Evolutionary conservation across 371 early-diverging fungal species (phyloP).

Genomic region (Parasitella parasitica): DNA sequence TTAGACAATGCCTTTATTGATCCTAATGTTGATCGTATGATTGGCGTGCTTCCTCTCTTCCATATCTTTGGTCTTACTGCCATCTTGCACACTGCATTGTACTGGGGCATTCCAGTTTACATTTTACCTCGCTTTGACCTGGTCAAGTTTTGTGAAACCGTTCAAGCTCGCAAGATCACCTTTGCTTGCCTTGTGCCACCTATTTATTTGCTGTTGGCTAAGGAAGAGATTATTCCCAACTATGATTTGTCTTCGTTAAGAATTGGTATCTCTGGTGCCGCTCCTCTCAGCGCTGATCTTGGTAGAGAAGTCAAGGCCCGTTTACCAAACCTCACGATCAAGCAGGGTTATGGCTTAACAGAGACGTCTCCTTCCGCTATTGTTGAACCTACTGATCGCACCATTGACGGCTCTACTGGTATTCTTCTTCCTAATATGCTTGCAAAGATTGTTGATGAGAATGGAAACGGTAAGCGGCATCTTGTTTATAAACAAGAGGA

Average conservation of each 20-base stretch:
- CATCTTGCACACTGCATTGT: conserved; percentile 28
- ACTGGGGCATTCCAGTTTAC: conserved; percentile 42
- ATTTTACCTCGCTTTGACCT: conserved; percentile 72
- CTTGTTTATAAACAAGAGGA: too few species aligned
- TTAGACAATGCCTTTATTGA: conserved; percentile 26
- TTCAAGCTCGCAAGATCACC: conserved; percentile 61
- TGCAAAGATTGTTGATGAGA: conserved; percentile 67
- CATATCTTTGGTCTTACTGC: conserved; percentile 57
- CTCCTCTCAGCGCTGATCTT: conserved; percentile 71
- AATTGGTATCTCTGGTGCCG: conserved; percentile 74
- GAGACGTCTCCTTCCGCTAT: conserved; percentile 22
- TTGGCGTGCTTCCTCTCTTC: conserved; percentile 78
- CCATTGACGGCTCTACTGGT: conserved; percentile 60
- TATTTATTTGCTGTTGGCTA: conserved; percentile 62
- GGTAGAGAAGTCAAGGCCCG: conserved; percentile 35
- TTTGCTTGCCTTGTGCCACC: conserved; percentile 77
- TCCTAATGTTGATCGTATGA: conserved; percentile 13
- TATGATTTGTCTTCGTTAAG: conserved; percentile 66
- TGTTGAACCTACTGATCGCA: conserved; percentile 13
- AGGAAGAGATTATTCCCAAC: conserved; percentile 61
- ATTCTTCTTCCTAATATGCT: conserved; percentile 64
- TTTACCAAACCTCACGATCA: conserved; percentile 43
- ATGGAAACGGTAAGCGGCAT: conserved; percentile 43
- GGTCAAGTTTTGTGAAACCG: conserved; percentile 47
- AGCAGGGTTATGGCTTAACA: conserved; percentile 33